Conservation (phyloP, 176 grass and related monocot genomes). For the Echinochloa phyllopogon region DNA sequence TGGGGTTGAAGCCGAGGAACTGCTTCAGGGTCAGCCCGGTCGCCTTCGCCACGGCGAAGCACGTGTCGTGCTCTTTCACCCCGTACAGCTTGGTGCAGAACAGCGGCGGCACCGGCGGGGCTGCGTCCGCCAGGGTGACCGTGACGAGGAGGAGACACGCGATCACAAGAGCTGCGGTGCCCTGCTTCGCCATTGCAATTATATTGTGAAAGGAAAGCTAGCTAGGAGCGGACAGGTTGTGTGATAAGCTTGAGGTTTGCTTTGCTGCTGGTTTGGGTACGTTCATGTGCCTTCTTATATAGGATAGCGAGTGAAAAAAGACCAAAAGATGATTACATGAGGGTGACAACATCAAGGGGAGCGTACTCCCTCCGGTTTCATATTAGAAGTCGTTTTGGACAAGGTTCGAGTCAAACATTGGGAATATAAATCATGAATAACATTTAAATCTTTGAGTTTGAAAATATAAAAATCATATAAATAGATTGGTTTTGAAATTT, state of each 20-base stretch:
- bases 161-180: slow-evolving; percentile 32
- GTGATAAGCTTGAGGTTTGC: not conserved
- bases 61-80: slow-evolving; percentile 34
- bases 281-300: not conserved
- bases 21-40: not conserved
- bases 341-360: not conserved
- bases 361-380: too few relatives aligned
- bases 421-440: too few relatives aligned
- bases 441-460: too few relatives aligned
- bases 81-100: slow-evolving; percentile 35
- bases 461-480: too few relatives aligned
- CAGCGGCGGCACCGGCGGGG: not conserved
- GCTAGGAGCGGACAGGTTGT: not conserved
- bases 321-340: not conserved
- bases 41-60: slow-evolving; percentile 25
- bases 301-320: not conserved
- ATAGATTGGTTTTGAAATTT: too few relatives aligned
- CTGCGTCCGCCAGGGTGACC: slow-evolving; percentile 7
- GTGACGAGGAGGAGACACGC: slow-evolving; percentile 38
- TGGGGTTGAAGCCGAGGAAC: slow-evolving; percentile 55
- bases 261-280: not conserved
- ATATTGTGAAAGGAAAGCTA: not conserved
- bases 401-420: too few relatives aligned
- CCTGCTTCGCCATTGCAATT: slow-evolving; percentile 46
- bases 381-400: too few relatives aligned